Evolutionary conservation across 129 eudicot genomes (phyloP).

Genomic region (Calendula officinalis): DNA sequence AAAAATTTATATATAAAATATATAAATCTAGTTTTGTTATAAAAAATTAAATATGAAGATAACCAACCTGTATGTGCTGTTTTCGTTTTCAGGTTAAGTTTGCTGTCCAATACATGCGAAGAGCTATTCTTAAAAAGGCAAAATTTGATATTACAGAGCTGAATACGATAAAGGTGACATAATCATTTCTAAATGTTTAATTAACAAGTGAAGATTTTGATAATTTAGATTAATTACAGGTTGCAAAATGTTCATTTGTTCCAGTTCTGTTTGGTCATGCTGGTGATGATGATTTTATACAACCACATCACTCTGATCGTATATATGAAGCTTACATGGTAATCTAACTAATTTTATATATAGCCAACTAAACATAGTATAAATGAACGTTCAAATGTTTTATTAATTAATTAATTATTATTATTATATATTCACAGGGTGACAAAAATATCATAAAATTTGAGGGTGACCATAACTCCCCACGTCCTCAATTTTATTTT

Average conservation of each 20-base stretch:
- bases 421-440: slow-evolving; percentile 51
- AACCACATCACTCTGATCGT: slow-evolving; percentile 90
- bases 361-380: neutral
- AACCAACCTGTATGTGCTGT: neutral
- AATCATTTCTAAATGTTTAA: too few relatives aligned
- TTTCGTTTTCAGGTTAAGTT: slow-evolving; percentile 63
- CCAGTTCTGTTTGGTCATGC: slow-evolving; percentile 93
- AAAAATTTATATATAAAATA: too few relatives aligned
- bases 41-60: too few relatives aligned
- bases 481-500: slow-evolving; percentile 94
- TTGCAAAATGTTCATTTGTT: slow-evolving; percentile 83
- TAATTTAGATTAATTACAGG: slow-evolving; percentile 37
- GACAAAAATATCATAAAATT: slow-evolving; percentile 96
- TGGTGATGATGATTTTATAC: slow-evolving; percentile 85
- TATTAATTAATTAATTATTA: neutral
- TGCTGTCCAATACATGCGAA: slow-evolving; percentile 91
- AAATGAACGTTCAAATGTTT: too few relatives aligned
- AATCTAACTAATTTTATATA: slow-evolving; percentile 10
- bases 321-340: slow-evolving; percentile 92
- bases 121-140: slow-evolving; percentile 82
- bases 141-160: slow-evolving; percentile 81
- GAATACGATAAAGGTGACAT: slow-evolving; percentile 67
- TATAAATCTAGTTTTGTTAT: too few relatives aligned
- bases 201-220: too few relatives aligned
- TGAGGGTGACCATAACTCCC: slow-evolving; percentile 98